Evolutionary conservation across 1,139 yeast species (phyloP).

Genomic region (Tardiomyces blankii): DNA sequence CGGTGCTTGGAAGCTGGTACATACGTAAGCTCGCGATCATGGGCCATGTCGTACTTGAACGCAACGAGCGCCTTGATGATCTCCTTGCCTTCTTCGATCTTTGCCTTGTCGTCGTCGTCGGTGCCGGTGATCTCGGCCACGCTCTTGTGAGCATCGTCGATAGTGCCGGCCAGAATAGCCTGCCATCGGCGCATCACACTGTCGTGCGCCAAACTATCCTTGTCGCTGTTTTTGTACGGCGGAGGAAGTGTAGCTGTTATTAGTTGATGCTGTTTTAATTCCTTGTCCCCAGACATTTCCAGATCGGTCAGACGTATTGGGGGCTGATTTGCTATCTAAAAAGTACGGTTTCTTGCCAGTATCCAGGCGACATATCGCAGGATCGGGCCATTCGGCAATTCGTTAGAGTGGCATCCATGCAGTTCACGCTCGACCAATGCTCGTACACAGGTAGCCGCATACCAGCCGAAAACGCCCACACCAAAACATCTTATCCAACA

Average conservation of each 20-base stretch:
- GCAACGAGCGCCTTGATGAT: slow-evolving; percentile 27
- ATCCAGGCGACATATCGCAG: no score
- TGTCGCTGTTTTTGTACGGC: slow-evolving; percentile 48
- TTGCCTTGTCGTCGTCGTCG: slow-evolving; percentile 16
- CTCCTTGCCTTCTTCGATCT: slow-evolving; percentile 25
- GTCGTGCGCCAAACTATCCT: slow-evolving; percentile 66
- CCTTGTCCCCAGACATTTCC: not conserved
- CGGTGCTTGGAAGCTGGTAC: slow-evolving; percentile 2
- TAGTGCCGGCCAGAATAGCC: slow-evolving; percentile 54
- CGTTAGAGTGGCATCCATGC: no score
- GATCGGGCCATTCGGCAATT: no score
- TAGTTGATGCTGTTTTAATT: not conserved
- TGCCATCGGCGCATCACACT: slow-evolving; percentile 88
- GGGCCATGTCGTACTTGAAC: slow-evolving; percentile 23
- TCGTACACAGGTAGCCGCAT: no score
- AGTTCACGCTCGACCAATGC: no score
- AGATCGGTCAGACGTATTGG: not conserved
- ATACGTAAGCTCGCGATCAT: slow-evolving; percentile 17
- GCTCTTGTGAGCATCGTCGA: slow-evolving; percentile 44
- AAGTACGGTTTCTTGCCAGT: no score
- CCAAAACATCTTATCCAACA: no score
- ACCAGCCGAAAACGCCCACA: no score
- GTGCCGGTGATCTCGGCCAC: slow-evolving; percentile 16
- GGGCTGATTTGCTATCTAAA: no score
- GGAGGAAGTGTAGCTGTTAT: slow-evolving; percentile 9